phyloP scores from a whole-genome alignment of 148 eudicot genomes.

The Silene conica region DNA sequence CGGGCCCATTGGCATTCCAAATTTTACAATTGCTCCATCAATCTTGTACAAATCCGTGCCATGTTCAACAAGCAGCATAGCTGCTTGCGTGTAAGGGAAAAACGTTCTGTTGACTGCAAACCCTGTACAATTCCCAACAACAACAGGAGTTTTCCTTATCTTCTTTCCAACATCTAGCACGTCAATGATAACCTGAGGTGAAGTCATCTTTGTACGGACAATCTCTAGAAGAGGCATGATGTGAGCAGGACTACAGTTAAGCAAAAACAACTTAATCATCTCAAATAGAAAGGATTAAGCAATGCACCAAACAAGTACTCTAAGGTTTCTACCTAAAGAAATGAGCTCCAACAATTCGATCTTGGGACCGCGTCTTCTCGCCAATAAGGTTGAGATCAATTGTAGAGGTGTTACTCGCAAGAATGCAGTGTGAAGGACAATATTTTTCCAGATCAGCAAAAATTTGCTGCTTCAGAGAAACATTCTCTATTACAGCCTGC shows the following conservation, averaged over 20 bases:
- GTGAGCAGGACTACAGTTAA: constrained; percentile 78
- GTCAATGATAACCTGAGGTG: constrained; percentile 86
- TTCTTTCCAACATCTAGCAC: constrained; percentile 82
- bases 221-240: constrained; percentile 96
- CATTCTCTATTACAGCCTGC: constrained; percentile 92
- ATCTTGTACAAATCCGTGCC: constrained; percentile 77
- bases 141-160: constrained; percentile 87
- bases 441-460: constrained; percentile 80
- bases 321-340: constrained; percentile 66
- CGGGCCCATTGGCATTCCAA: constrained; percentile 99
- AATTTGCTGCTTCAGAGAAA: constrained; percentile 82
- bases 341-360: constrained; percentile 86
- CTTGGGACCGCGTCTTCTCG: constrained; percentile 74
- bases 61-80: constrained; percentile 73
- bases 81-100: constrained; percentile 89
- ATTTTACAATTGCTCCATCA: constrained; percentile 70
- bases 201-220: constrained; percentile 82
- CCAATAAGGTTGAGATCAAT: constrained; percentile 89
- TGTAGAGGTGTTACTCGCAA: constrained; percentile 97
- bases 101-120: constrained; percentile 96
- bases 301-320: background rate
- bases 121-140: constrained; percentile 95
- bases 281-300: background rate
- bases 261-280: constrained; percentile 9
- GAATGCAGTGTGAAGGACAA: constrained; percentile 90